Base-by-base conservation (phyloP, 1,284 basidiomycete genomes). In the Mycena citricolor region DNA sequence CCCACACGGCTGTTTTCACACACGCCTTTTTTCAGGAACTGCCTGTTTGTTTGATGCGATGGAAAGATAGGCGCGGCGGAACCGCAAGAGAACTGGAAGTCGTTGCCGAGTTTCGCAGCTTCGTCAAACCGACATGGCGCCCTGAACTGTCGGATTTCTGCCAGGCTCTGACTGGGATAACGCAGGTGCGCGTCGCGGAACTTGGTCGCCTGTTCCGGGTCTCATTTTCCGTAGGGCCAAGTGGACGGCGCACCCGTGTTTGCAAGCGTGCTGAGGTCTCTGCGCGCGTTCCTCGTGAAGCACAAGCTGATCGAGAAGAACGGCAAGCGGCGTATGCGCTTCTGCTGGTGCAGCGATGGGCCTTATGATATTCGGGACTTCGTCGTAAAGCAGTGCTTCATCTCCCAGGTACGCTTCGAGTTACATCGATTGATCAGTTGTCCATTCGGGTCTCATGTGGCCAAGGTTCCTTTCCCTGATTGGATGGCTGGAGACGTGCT, bases 291-390 rank as follows among this genome's bases (percentile, higher is more conserved):
- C 68, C 65, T 97, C 35, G 68, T 70, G 42, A 68, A 79, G 46
- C 71, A 89, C 56, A 77, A 77, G 14, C 65, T 90, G 37, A 79
- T 89, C 47, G 77, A 87, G 52, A 64, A 65, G 37, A 80, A 73
- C 25, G 79, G 77, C 36, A 68, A 73, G 52, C 75, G 73, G 5
- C 67, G 81, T 39, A 63, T 75, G 45, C 77, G 75, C 20, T 90
- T 79, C 58, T 84, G 79, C 60, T 88, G 83, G 83, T 86, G 83
- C 63, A 83, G 76, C 35, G 88, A 90, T 59, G 87, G 87, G 4
- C 88, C 88, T 16, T 88, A 78, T 58, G 91, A 94, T 61, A 65
- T 94, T 34, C 77, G 87, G 39, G 86, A 94, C 66, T 94, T 94
- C 59, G 77, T 89, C 46, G 78, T 86, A 34, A 88, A 94, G 64